Evolutionary conservation across 2,329 filamentous ascomycete genomes (phyloP), one percentile per base, ranked within the genome.

Genomic region (Falciphora oryzae): DNA sequence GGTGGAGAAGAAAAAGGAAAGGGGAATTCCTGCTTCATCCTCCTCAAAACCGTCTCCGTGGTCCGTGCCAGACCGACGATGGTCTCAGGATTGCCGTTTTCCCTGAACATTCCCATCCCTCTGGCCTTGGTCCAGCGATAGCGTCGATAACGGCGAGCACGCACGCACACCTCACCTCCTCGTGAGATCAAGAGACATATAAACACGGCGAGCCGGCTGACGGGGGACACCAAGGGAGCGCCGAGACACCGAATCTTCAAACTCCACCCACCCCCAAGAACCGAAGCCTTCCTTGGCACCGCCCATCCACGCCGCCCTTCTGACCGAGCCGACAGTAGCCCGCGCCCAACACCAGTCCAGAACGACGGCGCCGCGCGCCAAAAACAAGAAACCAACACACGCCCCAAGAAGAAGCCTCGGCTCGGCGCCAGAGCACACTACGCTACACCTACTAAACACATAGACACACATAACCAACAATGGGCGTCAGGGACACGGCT

Each of bases 401-500:
- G n/a, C 7, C 44, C 22, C n/a, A n/a, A n/a, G n/a, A 53, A 53
- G 44, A 53, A 53, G 44, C 44, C n/a, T 53, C 44, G 44, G 8
- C 44, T n/a, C 1, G 13, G 18, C 6, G 44, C 22, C 44, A 25
- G 10, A 11, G 44, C 44, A 53, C 18, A 53, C 22, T 18, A 5
- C 35, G 5, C 4, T 11, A 4, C 35, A 5, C 13, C 35, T n/a
- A 38, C 35, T 16, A 22, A 18, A 22, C n/a, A 53, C 22, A n/a
- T 53, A 53, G 3, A 50, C 18, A 50, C 38, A 6, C 16, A 50
- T 8, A 18, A 58, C 3, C 22, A 18, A 53, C n/a, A n/a, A 62
- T 62, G 60, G 60, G 60, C 32, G 25, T 62, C 27, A 50, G 32
- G 27, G 32, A 50, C 35, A 38, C 28, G 35, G 14, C 60, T 28